Percentiles rank a stretch among this genome's conserved stretches.
phyloP scores from a whole-genome alignment of 148 eudicot species.

The Spergularia bocconei region DNA sequence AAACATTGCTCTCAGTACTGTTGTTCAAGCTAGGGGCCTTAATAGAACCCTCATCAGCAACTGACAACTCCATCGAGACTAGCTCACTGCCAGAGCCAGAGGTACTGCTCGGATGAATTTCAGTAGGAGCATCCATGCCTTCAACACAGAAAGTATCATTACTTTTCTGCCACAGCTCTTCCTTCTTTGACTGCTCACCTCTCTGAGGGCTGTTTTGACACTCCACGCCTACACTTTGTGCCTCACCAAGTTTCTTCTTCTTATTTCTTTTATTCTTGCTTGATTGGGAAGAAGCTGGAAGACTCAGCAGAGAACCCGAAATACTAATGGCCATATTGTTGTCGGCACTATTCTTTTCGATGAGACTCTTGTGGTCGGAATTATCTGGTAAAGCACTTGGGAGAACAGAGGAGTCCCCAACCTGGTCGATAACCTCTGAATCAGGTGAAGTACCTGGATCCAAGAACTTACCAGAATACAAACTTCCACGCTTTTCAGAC shows the following conservation, averaged over 20 bases:
- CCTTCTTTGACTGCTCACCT: slow-evolving; percentile 25
- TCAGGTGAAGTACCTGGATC: slow-evolving; percentile 95
- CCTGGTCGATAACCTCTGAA: slow-evolving; percentile 84
- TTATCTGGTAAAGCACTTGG: slow-evolving; percentile 35
- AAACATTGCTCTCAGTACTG: slow-evolving; percentile 30
- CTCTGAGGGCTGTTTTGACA: slow-evolving; percentile 30
- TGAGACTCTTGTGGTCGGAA: slow-evolving; percentile 14
- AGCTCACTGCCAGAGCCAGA: slow-evolving; percentile 47
- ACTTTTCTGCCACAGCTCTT: slow-evolving; percentile 28
- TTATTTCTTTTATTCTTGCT: slow-evolving; percentile 43
- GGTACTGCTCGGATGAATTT: slow-evolving; percentile 33
- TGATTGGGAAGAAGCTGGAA: slow-evolving; percentile 28
- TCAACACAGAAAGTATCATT: slow-evolving; percentile 32
- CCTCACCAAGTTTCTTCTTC: slow-evolving; percentile 32
- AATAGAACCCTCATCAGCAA: slow-evolving; percentile 24
- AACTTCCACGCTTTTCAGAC: slow-evolving; percentile 30
- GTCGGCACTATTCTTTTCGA: not conserved
- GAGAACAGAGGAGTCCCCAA: slow-evolving; percentile 41
- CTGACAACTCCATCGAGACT: slow-evolving; percentile 29
- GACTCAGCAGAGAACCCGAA: slow-evolving; percentile 23
- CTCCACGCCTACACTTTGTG: slow-evolving; percentile 24
- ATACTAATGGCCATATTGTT: slow-evolving; percentile 31
- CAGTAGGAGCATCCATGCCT: slow-evolving; percentile 29
- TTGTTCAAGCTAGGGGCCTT: slow-evolving; percentile 28
- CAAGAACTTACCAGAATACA: slow-evolving; percentile 38